Evolutionary conservation across 441 rosid species (phyloP).

Genomic region (Eugenia klotzschiana): DNA sequence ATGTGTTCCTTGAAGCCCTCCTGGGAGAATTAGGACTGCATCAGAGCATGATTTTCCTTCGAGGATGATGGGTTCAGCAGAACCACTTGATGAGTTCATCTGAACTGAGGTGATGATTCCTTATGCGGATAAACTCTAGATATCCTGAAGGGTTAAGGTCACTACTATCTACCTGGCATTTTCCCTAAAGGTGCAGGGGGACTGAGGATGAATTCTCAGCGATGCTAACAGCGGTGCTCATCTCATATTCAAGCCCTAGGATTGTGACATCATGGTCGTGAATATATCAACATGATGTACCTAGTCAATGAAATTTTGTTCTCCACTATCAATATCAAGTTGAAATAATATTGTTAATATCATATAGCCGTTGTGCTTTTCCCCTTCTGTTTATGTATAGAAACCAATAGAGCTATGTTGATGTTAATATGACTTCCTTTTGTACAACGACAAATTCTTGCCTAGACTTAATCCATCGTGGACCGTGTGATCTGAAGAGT

Average conservation of each 20-base stretch:
- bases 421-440: neutral
- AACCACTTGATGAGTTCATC: neutral
- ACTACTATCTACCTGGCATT: neutral
- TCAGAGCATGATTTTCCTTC: neutral
- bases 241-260: neutral
- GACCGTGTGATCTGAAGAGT: neutral
- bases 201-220: neutral
- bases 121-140: neutral
- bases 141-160: neutral
- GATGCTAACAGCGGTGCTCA: neutral
- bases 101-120: neutral
- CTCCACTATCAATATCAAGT: neutral
- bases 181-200: neutral
- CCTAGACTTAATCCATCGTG: neutral
- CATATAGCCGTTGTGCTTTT: neutral
- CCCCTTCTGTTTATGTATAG: neutral
- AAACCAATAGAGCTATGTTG: neutral
- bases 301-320: neutral
- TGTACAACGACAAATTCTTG: neutral
- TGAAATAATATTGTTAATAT: neutral
- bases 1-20: slow-evolving; percentile 13
- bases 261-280: neutral
- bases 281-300: neutral
- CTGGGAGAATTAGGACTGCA: neutral
- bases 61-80: neutral